Conservation (phyloP, 768 basidiomycete genomes). For the Boletus rubroflammeus region DNA sequence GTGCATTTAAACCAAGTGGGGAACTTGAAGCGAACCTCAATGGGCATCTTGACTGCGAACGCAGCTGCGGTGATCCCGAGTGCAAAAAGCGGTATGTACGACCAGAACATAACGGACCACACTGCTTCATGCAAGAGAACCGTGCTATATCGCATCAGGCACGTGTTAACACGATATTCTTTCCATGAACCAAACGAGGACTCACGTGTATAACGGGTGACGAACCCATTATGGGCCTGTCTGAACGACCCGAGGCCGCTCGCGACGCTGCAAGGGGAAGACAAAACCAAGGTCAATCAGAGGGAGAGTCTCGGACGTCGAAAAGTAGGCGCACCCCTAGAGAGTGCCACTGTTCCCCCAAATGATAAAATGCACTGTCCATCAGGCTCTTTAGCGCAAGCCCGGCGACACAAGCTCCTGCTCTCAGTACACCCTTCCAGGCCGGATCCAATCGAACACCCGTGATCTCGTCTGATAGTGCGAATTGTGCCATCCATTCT, state of each 20-base stretch:
- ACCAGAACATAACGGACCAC: constrained; percentile 23
- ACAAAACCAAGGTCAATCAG: neutral
- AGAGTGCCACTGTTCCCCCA: constrained; percentile 23
- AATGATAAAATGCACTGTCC: neutral
- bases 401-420: constrained; percentile 14
- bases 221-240: constrained; percentile 33
- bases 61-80: constrained; percentile 9
- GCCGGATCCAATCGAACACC: neutral
- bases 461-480: constrained; percentile 10
- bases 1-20: neutral
- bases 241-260: constrained; percentile 25
- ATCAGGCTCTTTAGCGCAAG: neutral
- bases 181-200: neutral
- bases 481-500: constrained; percentile 21
- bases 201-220: constrained; percentile 29
- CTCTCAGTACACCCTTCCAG: constrained; percentile 11
- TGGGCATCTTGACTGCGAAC: constrained; percentile 24
- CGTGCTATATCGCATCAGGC: neutral
- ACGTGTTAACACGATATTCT: neutral
- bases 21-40: constrained; percentile 19
- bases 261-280: constrained; percentile 16
- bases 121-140: constrained; percentile 12
- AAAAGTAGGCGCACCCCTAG: constrained; percentile 18
- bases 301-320: neutral
- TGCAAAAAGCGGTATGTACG: constrained; percentile 21